These are phyloP conservation scores for Wickerhamomyces canadensis DNA, from an alignment of 805 yeast species.

Conservation along the genomic window DNA sequence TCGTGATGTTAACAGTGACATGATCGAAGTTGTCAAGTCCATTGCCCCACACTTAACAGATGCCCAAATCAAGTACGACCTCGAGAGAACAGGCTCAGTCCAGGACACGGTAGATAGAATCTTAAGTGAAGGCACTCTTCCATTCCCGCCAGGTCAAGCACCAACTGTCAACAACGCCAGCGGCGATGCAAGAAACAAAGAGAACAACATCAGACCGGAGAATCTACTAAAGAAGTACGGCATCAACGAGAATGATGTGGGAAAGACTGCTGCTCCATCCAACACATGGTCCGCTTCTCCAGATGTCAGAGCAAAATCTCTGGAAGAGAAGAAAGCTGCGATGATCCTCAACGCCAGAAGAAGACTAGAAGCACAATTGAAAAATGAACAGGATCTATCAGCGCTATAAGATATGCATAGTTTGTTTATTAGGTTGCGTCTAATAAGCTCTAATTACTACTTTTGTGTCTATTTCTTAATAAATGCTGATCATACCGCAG, in stretches of 20 bases:
- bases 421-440: too few relatives aligned
- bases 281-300: slow-evolving; percentile 38
- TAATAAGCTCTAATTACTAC: neutral
- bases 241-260: slow-evolving; percentile 25
- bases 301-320: slow-evolving; percentile 36
- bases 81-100: slow-evolving; percentile 74
- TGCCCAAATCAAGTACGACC: slow-evolving; percentile 68
- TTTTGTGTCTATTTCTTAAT: neutral
- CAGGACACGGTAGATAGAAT: slow-evolving; percentile 73
- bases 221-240: slow-evolving; percentile 39
- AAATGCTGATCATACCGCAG: neutral
- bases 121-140: slow-evolving; percentile 55
- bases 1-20: slow-evolving; percentile 54
- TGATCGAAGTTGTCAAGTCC: slow-evolving; percentile 83
- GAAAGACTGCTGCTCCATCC: slow-evolving; percentile 1
- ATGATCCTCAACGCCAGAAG: slow-evolving; percentile 60
- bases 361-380: slow-evolving; percentile 39
- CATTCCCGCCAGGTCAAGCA: slow-evolving; percentile 42
- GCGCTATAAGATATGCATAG: slow-evolving; percentile 9
- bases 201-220: slow-evolving; percentile 21
- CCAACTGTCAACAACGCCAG: slow-evolving; percentile 6
- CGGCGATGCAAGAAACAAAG: slow-evolving; percentile 17
- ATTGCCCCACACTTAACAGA: slow-evolving; percentile 69
- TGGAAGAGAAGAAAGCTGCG: slow-evolving; percentile 45
- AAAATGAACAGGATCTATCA: slow-evolving; percentile 21